phyloP scores from a whole-genome alignment of 208 protist species.

The Leishmania major region DNA sequence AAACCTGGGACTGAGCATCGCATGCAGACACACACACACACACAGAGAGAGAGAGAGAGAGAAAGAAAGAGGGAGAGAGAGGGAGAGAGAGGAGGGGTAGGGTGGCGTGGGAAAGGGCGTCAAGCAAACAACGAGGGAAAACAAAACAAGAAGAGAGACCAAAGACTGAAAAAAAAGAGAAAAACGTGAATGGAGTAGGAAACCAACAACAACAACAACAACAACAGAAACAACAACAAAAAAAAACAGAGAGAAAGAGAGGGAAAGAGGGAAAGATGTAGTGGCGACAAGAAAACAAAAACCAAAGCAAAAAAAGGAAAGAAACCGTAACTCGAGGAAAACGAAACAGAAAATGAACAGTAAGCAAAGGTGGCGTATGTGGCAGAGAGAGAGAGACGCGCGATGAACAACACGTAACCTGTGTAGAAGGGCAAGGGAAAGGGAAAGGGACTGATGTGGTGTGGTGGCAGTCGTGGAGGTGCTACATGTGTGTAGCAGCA shows the following conservation, averaged over 20 bases:
- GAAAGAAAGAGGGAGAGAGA: too few relatives aligned
- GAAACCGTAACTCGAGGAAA: background rate
- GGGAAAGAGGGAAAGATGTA: too few relatives aligned
- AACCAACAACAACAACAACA: too few relatives aligned
- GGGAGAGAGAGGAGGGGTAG: too few relatives aligned
- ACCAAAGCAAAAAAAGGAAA: background rate
- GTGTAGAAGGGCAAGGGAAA: background rate
- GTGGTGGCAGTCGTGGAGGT: background rate
- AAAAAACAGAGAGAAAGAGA: too few relatives aligned
- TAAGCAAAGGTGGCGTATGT: background rate
- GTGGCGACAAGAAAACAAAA: background rate
- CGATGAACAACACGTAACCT: background rate
- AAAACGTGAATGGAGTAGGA: too few relatives aligned
- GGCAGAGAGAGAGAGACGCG: background rate
- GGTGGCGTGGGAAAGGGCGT: too few relatives aligned
- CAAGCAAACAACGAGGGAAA: too few relatives aligned
- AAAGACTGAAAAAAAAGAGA: too few relatives aligned
- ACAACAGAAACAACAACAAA: too few relatives aligned
- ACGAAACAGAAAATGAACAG: background rate
- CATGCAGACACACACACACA: background rate
- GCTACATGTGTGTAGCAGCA: background rate
- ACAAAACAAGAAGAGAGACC: too few relatives aligned
- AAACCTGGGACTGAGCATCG: background rate
- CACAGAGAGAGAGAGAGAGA: too few relatives aligned
- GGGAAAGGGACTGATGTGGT: background rate